Base-by-base conservation (phyloP, 208 protist genomes). In the Endotrypanum monterogeii region DNA sequence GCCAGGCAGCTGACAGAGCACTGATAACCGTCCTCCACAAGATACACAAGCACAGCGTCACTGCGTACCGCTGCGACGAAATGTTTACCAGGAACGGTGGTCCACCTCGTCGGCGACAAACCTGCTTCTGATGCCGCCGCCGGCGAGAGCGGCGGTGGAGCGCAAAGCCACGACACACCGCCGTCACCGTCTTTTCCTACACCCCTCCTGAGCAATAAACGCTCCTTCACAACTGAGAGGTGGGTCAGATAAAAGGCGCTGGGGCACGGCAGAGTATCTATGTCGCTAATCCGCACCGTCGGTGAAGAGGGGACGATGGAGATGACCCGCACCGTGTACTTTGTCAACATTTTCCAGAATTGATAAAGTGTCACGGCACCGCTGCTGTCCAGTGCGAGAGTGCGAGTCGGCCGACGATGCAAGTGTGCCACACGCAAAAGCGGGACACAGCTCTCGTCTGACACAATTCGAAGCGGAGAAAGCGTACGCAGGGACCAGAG, bases 401-500 rank as follows among this genome's bases (percentile, higher is more conserved):
- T 56, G 7, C 79, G 82, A 50, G 68, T 68, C 28, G 82, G 63
- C n/a, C 90, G 82, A 35, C 73, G 65, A 32, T 84, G 67, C 25
- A 89, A 78, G 71, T 88, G 82, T 25, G 57, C 61, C 6, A 83
- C 74, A 6, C 66, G 76, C 37, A 84, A 46, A 28, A 89, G 69
- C 44, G 88, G 85, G 32, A 83, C 69, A 12, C 14, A 76, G 51
- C 80, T 88, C 74, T 95, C 88, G 35, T 81, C 83, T 0, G 76
- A 56, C 50, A 95, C 74, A n/a, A 85, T 56, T 37, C 86, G 83
- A 5, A 95, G 62, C 14, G 85, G 63, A 12, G 79, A 37, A 25
- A 89, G 78, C n/a, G 76, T 65, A 46, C 74, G 52, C 37, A 83
- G 77, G 18, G 84, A 84, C 85, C 85, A 88, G 39, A 94, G 67